phyloP scores from a whole-genome alignment of 2,329 filamentous ascomycete genomes.

The Bertia moriformis region DNA sequence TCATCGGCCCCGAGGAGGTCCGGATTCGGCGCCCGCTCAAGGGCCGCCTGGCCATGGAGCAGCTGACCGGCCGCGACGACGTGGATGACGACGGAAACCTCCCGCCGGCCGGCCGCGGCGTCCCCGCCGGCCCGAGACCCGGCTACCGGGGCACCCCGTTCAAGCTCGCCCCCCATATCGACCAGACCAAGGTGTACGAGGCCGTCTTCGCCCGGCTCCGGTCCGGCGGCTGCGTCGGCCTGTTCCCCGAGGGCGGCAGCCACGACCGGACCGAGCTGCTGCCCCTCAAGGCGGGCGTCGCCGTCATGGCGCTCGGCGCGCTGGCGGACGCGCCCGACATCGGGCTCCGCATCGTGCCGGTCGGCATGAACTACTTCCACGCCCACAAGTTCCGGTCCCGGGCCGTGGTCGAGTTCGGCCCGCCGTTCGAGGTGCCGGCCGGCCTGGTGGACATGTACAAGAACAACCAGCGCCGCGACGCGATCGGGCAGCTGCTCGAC shows the following conservation, averaged over 20 bases:
- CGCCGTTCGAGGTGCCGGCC: constrained; percentile 68
- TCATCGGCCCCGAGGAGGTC: constrained; percentile 67
- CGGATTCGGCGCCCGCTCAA: constrained; percentile 79
- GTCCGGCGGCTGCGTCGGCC: constrained; percentile 77
- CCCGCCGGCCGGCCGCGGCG: too few relatives aligned
- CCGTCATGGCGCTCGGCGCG: constrained; percentile 91
- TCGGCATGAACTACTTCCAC: constrained; percentile 99
- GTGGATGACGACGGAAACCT: constrained; percentile 47
- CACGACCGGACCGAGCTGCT: constrained; percentile 86
- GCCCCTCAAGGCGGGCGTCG: constrained; percentile 88
- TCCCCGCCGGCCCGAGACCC: constrained; percentile 34
- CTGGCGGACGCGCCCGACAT: constrained; percentile 74
- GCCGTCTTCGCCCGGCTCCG: constrained; percentile 79
- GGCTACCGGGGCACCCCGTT: constrained; percentile 67
- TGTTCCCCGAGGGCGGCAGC: constrained; percentile 92
- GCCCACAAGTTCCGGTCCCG: constrained; percentile 95
- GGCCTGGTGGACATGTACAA: constrained; percentile 79
- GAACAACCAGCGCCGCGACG: constrained; percentile 68
- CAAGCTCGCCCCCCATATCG: constrained; percentile 81
- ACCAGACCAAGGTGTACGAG: constrained; percentile 86
- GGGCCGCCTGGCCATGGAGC: constrained; percentile 57
- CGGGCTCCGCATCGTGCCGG: constrained; percentile 84
- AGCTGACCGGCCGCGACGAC: constrained; percentile 70
- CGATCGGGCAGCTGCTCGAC: constrained; percentile 73
- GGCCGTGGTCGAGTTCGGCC: constrained; percentile 88